Conservation (phyloP, 257 asterid genomes). For the Lavandula angustifolia region DNA sequence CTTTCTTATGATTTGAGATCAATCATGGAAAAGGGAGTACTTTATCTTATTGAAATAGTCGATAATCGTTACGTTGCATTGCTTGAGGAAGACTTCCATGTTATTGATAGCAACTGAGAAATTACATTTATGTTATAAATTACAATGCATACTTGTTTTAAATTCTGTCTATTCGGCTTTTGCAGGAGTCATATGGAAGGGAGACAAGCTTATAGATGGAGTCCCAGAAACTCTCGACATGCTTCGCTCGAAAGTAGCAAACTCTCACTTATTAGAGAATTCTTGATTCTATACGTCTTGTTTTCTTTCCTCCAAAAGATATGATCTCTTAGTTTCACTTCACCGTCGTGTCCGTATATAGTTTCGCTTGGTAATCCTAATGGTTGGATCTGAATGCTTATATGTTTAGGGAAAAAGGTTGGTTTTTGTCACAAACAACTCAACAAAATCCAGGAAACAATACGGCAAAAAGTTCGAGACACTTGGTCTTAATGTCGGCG, state of each 20-base stretch:
- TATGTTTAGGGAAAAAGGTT: conserved; percentile 81
- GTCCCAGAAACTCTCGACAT: conserved; percentile 98
- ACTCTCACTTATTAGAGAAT: conserved; percentile 15
- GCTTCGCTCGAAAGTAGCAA: conserved; percentile 82
- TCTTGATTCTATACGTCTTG: not conserved
- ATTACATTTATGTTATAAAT: not conserved
- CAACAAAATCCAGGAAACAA: conserved; percentile 95
- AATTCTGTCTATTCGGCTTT: conserved; percentile 24
- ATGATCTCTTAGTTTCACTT: conserved; percentile 26
- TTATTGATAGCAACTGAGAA: not conserved
- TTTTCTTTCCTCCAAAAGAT: conserved; percentile 13
- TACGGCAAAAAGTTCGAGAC: conserved; percentile 94
- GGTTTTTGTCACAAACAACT: conserved; percentile 98
- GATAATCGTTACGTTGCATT: not conserved
- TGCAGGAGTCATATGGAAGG: conserved; percentile 97
- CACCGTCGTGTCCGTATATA: conserved; percentile 2
- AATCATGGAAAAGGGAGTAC: no score
- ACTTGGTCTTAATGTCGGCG: conserved; percentile 83
- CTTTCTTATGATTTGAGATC: conserved; percentile 19
- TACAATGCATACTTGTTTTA: not conserved
- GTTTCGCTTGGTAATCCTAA: conserved; percentile 8
- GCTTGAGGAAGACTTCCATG: conserved; percentile 5
- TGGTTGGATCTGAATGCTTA: conserved; percentile 29
- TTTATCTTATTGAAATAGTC: not conserved
- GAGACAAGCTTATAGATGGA: conserved; percentile 91